A percentile compares a stretch with the other conserved stretches of the same genome.
These are phyloP conservation scores for Ascosphaera apis DNA, from an alignment of 2,329 filamentous ascomycete genomes.

Conservation along the genomic window DNA sequence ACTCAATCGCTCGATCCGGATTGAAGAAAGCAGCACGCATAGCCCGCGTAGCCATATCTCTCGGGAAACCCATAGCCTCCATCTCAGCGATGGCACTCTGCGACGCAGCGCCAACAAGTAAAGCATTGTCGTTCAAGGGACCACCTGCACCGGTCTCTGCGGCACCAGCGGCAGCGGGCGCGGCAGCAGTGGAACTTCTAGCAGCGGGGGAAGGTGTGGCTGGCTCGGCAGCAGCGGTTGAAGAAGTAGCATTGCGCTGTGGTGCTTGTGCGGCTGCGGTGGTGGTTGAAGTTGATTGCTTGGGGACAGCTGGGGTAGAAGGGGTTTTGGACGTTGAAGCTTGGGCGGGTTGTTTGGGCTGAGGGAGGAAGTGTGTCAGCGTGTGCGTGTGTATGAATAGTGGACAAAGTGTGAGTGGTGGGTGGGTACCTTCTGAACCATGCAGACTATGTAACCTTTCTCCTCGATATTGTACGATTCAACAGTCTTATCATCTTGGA, in stretches of 20 bases:
- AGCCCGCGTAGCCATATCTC: constrained; percentile 69
- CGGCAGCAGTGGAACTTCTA: constrained; percentile 1
- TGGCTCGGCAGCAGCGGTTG: constrained; percentile 5
- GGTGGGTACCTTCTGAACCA: constrained; percentile 72
- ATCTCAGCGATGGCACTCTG: constrained; percentile 69
- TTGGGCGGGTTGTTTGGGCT: constrained; percentile 48
- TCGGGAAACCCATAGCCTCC: constrained; percentile 91
- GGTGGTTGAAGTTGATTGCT: constrained; percentile 3
- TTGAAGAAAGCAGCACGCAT: constrained; percentile 96
- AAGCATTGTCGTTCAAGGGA: constrained; percentile 48
- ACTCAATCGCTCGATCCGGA: constrained; percentile 90
- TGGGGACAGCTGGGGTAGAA: constrained; percentile 9
- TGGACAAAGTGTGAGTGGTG: neutral
- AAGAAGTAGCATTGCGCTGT: constrained; percentile 3
- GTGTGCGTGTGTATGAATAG: neutral
- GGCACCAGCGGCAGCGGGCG: constrained; percentile 24
- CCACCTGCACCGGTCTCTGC: constrained; percentile 13
- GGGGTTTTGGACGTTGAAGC: constrained; percentile 16
- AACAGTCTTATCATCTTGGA: constrained; percentile 93
- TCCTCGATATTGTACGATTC: constrained; percentile 97
- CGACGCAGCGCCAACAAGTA: constrained; percentile 66
- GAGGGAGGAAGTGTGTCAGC: constrained; percentile 5
- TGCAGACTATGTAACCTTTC: constrained; percentile 98
- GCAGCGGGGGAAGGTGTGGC: constrained; percentile 6
- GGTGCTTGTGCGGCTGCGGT: constrained; percentile 2